These are phyloP conservation scores for Penicillium sp. DNA, from an alignment of 2,329 filamentous ascomycete genomes.

Conservation along the genomic window DNA sequence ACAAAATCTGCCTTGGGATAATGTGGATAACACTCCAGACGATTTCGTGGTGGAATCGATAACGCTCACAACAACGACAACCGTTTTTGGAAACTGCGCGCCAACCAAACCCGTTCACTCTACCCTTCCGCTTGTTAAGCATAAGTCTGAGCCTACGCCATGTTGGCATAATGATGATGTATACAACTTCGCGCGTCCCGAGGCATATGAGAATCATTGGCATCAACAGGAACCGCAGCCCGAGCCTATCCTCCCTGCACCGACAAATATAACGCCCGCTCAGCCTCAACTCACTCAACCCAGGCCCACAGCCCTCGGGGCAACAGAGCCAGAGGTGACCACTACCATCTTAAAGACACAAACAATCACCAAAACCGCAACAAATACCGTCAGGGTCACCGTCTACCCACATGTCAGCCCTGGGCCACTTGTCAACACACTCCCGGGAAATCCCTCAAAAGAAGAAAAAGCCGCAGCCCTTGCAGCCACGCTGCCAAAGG, in stretches of 20 bases:
- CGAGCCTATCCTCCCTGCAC: not conserved
- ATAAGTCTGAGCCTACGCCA: not conserved
- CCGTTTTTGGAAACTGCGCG: conserved; percentile 11
- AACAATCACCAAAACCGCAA: conserved; percentile 9
- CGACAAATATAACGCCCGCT: not conserved
- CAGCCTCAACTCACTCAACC: not conserved
- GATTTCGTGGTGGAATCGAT: conserved; percentile 15
- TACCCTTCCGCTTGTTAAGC: not conserved
- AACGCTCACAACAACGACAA: conserved; percentile 17
- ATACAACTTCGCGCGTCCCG: not conserved
- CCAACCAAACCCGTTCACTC: not conserved
- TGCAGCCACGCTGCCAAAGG: not conserved
- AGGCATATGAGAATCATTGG: not conserved
- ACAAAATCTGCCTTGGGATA: not conserved
- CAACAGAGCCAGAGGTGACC: not conserved
- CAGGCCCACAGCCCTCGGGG: not conserved
- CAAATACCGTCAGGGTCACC: conserved; percentile 13
- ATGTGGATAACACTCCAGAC: not conserved
- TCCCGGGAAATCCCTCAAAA: not conserved
- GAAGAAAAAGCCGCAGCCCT: not conserved
- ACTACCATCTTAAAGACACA: conserved; percentile 12
- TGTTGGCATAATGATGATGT: not conserved
- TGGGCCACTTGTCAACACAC: not conserved
- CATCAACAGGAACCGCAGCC: not conserved
- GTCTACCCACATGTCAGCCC: not conserved